phyloP scores from a whole-genome alignment of 495 filamentous ascomycete species.

The Daldinia childiae region DNA sequence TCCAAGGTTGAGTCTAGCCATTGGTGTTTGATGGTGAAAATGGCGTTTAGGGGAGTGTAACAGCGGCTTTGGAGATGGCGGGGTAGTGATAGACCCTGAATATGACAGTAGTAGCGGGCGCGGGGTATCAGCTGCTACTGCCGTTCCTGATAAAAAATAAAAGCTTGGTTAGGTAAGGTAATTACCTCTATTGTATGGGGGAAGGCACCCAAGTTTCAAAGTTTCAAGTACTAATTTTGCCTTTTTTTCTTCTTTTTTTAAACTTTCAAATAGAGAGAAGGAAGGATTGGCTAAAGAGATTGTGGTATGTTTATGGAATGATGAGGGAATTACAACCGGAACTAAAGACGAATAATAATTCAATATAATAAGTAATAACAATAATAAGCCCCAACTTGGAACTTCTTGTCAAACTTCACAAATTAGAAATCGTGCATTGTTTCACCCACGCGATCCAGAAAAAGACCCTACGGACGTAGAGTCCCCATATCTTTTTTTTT shows the following conservation, averaged over 20 bases:
- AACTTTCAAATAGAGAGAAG: not conserved
- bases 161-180: not conserved
- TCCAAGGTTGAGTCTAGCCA: constrained; percentile 74
- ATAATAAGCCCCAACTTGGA: not conserved
- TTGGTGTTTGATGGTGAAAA: constrained; percentile 56
- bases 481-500: constrained; percentile 3
- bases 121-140: constrained; percentile 35
- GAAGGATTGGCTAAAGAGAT: not conserved
- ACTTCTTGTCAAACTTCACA: not conserved
- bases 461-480: not conserved
- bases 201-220: not conserved
- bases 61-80: constrained; percentile 29
- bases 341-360: constrained; percentile 4
- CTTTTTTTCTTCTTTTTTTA: not conserved
- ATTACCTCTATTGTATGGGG: not conserved
- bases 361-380: not conserved
- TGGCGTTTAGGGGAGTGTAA: constrained; percentile 29
- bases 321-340: constrained; percentile 29
- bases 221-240: not conserved
- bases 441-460: not conserved
- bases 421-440: no score
- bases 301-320: constrained; percentile 19
- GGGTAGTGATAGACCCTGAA: constrained; percentile 39
- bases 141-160: constrained; percentile 18
- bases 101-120: constrained; percentile 20